Base-by-base conservation (phyloP, 2,329 filamentous ascomycete species). In the Arthroderma sp. region DNA sequence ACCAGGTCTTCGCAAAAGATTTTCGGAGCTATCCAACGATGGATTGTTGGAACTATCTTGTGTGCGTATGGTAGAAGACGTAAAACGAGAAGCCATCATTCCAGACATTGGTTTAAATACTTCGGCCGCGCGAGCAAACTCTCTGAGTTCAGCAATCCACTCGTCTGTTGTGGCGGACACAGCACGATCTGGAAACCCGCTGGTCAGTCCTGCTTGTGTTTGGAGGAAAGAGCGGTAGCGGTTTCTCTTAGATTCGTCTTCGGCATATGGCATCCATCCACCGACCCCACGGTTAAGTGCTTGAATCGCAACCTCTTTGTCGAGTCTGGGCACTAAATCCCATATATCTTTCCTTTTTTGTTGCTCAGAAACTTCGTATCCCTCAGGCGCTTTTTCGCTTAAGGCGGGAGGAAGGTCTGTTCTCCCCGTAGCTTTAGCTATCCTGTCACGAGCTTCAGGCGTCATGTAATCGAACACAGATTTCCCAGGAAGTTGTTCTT, bases 401-500 rank as follows among this genome's bases (percentile, higher is more conserved):
- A 80, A 68, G 0, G 82, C 91, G 5, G 78, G 77, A 0, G 91
- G 91, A 2, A 98, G 74, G 56, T 89, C 77, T 2, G 65, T 64
- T 46, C 80, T 86, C 1, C 88, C 88, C 2, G 85, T 86, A 1
- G 80, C 80, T 7, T 77, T 72, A 3, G 75, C 86, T 38, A 98
- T 74, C 28, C 81, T 78, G 42, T 89, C 81, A 49, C 91, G 79
- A 3, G 84, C 78, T 31, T 83, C 75, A 0, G 85, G 72, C 0
- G 84, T 84, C 52, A 98, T 74, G 62, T 84, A 98, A 63, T 96
- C 88, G 61, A 96, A 98, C 2, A 98, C 80, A 0, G 91, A 96
- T 66, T 96, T 95, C 0, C 86, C 85, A 0, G 88, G 88, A 0
- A 96, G 69, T 32, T 78, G 75, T 34, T 77, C 71, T 65, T 95